These are phyloP conservation scores for Corniculantispora saksenae DNA, from an alignment of 2,329 filamentous ascomycete genomes.

Conservation along the genomic window DNA sequence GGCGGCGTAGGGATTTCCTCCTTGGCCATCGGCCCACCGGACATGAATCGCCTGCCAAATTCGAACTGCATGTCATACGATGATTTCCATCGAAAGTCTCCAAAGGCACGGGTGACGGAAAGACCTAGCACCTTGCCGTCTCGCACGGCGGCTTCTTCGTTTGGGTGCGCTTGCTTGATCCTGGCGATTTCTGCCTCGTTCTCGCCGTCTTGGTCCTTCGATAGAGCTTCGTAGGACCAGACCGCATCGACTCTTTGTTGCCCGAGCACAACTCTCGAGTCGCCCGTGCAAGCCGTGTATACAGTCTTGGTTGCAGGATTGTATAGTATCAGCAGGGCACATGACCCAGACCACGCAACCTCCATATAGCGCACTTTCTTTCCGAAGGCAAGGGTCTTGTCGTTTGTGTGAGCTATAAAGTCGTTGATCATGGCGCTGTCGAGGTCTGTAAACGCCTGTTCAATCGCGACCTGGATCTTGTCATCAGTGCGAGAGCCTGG, in stretches of 20 bases:
- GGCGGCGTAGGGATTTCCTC: constrained; percentile 54
- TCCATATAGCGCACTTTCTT: constrained; percentile 24
- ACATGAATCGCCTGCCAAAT: constrained; percentile 45
- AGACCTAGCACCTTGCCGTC: constrained; percentile 60
- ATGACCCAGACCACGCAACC: constrained; percentile 47
- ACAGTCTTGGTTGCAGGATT: constrained; percentile 52
- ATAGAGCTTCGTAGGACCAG: constrained; percentile 54
- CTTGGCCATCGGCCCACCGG: constrained; percentile 30
- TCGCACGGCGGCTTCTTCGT: constrained; percentile 51
- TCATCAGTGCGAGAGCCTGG: background rate
- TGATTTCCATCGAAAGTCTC: constrained; percentile 66
- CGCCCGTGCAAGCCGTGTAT: constrained; percentile 62
- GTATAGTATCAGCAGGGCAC: constrained; percentile 59
- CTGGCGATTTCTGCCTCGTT: constrained; percentile 55
- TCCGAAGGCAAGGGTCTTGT: background rate
- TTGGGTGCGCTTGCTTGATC: constrained; percentile 55
- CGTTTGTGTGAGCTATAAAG: no score
- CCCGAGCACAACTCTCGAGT: constrained; percentile 62
- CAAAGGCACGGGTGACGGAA: constrained; percentile 60
- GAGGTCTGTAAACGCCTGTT: constrained; percentile 35
- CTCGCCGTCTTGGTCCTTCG: constrained; percentile 60
- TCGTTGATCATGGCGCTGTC: constrained; percentile 51
- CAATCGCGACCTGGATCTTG: background rate
- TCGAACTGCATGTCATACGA: constrained; percentile 38
- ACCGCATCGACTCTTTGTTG: constrained; percentile 36